Evolutionary conservation across 345 rosid species (phyloP), one percentile per base, ranked within the genome.

Genomic region (Rubroshorea leprosula): DNA sequence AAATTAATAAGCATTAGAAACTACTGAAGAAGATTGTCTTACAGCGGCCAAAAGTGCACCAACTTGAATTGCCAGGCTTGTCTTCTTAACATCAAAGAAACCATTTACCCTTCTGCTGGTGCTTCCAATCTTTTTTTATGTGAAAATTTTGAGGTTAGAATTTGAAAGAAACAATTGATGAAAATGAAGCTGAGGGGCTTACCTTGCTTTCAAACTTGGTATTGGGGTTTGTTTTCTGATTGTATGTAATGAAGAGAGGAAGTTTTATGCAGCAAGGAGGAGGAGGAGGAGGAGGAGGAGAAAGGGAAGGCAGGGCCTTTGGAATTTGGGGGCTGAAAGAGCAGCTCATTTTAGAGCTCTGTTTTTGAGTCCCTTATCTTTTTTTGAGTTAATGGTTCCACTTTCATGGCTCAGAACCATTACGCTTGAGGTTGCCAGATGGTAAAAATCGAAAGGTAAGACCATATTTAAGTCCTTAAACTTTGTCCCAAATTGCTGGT

Each of bases 11-110:
- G n/a, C n/a, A n/a, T n/a, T n/a, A n/a, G n/a, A n/a, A n/a, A n/a
- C n/a, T n/a, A n/a, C n/a, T n/a, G n/a, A n/a, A 6, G 41, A 35
- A 6, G 41, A 35, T 35, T 26, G 10, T 8, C 70, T 72, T 65
- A 86, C 95, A 54, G 78, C 39, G 63, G 80, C 80, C 45, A 82
- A 57, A 46, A 84, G 63, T 49, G 82, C 80, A 57, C 79, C 92
- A 48, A 80, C 55, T 70, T 78, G 86, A 65, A 83, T 55, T 50
- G 76, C 83, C 63, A 78, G 62, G 62, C 77, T 63, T 45, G 74
- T 62, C 50, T 66, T 82, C 60, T 77, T 84, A 18, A 46, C 54
- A 59, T 63, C 70, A 47, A 57, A 29, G 49, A 1, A 62, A 13
- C 57, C 68, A 26, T 12, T 19, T 2, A 66, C 45, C 23, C 55